These are phyloP conservation scores for Oryza nivara DNA, from an alignment of 176 grass and related monocot genomes.

Conservation along the genomic window DNA sequence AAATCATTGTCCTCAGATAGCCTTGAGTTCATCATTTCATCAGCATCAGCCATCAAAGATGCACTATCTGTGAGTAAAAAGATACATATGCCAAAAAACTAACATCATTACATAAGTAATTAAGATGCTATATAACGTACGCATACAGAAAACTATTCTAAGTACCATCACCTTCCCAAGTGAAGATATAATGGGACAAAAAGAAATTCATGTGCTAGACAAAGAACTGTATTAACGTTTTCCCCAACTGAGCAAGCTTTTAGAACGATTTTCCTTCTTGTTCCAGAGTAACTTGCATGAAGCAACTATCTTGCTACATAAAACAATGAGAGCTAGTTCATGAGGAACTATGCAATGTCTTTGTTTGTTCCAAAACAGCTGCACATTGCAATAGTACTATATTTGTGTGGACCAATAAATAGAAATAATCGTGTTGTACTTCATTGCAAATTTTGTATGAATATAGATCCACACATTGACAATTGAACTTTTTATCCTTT, in stretches of 20 bases:
- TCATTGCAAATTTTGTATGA: background rate
- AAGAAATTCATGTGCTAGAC: slow-evolving; percentile 3
- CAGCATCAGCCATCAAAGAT: slow-evolving; percentile 24
- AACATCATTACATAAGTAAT: background rate
- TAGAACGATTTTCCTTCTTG: background rate
- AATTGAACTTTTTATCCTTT: background rate
- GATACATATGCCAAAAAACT: slow-evolving; percentile 23
- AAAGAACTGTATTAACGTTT: background rate
- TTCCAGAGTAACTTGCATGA: slow-evolving; percentile 9
- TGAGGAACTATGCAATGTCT: background rate
- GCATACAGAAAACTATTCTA: background rate
- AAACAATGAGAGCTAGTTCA: background rate
- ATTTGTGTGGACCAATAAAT: background rate
- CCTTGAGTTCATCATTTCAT: slow-evolving; percentile 42
- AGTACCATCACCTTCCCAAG: background rate
- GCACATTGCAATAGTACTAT: background rate
- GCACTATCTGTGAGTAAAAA: slow-evolving; percentile 62
- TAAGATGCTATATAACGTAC: background rate
- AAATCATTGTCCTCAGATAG: slow-evolving; percentile 38
- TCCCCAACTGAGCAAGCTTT: slow-evolving; percentile 1
- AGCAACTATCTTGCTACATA: background rate
- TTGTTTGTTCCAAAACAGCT: slow-evolving; percentile 23
- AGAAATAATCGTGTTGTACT: background rate
- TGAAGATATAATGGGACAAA: slow-evolving; percentile 22
- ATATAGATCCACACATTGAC: background rate